Evolutionary conservation across 140 eudicot genomes (phyloP), one percentile per base, ranked within the genome.

Genomic region (Erigeron philadelphicus): DNA sequence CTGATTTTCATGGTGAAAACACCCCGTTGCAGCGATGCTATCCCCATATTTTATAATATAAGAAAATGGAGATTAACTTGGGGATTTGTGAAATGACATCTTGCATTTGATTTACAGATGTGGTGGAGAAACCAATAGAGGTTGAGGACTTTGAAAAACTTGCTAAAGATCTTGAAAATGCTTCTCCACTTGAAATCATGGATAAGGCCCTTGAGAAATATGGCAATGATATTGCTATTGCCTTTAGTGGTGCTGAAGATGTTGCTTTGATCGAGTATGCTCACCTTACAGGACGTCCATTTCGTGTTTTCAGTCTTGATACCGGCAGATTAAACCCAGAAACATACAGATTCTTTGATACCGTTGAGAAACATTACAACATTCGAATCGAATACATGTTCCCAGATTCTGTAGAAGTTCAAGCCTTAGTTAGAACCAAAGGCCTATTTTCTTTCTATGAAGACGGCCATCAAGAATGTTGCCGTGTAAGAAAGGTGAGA

Each of bases 391-490:
- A 93, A 52, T 93, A 93, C 86, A 93, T 87, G 95, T 89, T 93
- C 48, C 99, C 97, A 1, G 99, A 93, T 65, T 83, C 99, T 16
- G 83, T 80, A 31, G 99, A 93, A 71, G 99, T 93, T 58, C 95
- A 93, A 63, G 94, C 79, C 62, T 63, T 94, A 58, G 99, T 94
- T 13, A 83, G 99, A 73, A 87, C 68, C 75, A 94, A 94, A 63
- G 99, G 99, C 0, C 64, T 93, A 19, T 93, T 85, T 78, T 89
- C 99, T 0, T 94, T 94, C 78, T 89, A 94, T 15, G 95, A 87
- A 65, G 99, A 93, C 41, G 98, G 97, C 35, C 99, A 93, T 81
- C 99, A 93, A 67, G 98, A 93, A 74, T 93, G 99, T 76, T 93
- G 99, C 80, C 89, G 95, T 7, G 96, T 93, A 21, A 76, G 99